These are phyloP conservation scores for Leccinum subgranulosum DNA, from an alignment of 768 basidiomycete genomes.

Conservation along the genomic window DNA sequence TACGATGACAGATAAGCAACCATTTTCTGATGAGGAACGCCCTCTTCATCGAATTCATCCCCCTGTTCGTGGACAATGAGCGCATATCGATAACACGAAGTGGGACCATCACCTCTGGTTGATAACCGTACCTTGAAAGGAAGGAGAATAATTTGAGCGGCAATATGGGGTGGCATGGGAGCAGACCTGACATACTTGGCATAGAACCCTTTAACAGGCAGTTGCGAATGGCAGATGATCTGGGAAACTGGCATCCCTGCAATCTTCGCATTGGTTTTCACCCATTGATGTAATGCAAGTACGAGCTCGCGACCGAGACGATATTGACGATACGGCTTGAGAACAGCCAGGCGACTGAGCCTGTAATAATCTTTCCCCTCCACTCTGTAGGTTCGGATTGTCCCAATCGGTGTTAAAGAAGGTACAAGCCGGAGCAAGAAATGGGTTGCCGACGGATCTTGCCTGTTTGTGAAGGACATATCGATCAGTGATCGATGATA, in stretches of 20 bases:
- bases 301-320: conserved; percentile 69
- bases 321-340: conserved; percentile 60
- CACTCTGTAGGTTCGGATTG: conserved; percentile 51
- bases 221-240: conserved; percentile 67
- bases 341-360: conserved; percentile 67
- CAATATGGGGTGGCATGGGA: conserved; percentile 11
- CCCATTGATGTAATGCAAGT: conserved; percentile 57
- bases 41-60: conserved; percentile 75
- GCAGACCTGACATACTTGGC: conserved; percentile 48
- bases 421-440: conserved; percentile 67
- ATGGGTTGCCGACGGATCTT: conserved; percentile 64
- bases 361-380: conserved; percentile 55
- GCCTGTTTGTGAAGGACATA: conserved; percentile 35
- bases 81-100: conserved; percentile 20
- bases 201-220: conserved; percentile 69
- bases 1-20: conserved; percentile 49
- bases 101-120: conserved; percentile 50
- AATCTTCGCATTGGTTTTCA: conserved; percentile 36
- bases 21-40: conserved; percentile 87
- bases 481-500: conserved; percentile 8
- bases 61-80: conserved; percentile 44
- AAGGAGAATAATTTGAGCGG: conserved; percentile 3
- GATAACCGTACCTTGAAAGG: conserved; percentile 62
- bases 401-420: conserved; percentile 63
- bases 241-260: conserved; percentile 31